phyloP scores from a whole-genome alignment of 2,329 filamentous ascomycete genomes.

The Alternaria tenuissima region DNA sequence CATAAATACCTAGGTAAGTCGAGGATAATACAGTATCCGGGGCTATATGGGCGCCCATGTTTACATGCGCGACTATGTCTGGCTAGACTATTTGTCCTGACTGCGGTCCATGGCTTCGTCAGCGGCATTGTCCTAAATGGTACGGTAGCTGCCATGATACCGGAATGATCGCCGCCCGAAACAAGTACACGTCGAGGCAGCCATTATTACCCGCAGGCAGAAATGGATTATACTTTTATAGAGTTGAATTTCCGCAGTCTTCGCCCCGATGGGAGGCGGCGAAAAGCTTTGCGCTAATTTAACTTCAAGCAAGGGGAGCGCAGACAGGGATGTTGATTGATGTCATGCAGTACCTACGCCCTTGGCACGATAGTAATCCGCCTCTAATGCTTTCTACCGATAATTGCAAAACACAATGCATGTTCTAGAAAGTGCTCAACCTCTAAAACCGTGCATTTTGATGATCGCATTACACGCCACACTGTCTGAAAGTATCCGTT shows the following conservation, averaged over 20 bases:
- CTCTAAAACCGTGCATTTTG: constrained; percentile 18
- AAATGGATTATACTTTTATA: constrained; percentile 1
- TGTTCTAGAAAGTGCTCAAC: constrained; percentile 8
- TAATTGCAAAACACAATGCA: background rate
- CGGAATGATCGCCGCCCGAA: background rate
- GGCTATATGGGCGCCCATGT: constrained; percentile 1
- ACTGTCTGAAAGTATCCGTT: constrained; percentile 8
- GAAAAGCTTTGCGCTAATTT: constrained; percentile 18
- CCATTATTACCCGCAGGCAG: background rate
- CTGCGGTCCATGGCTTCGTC: background rate
- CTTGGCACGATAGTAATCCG: background rate
- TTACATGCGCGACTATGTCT: constrained; percentile 7
- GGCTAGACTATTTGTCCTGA: background rate
- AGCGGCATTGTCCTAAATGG: background rate
- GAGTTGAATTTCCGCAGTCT: constrained; percentile 17
- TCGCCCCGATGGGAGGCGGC: constrained; percentile 16
- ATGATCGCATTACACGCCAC: constrained; percentile 15
- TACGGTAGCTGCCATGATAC: background rate
- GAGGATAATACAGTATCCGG: constrained; percentile 1
- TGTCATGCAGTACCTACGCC: constrained; percentile 7
- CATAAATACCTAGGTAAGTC: background rate
- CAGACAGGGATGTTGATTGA: constrained; percentile 16
- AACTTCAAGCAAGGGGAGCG: constrained; percentile 18
- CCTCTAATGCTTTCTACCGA: constrained; percentile 6
- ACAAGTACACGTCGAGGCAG: background rate